phyloP scores from a whole-genome alignment of 2,329 filamentous ascomycete genomes.

The Clarireedia monteithiana region DNA sequence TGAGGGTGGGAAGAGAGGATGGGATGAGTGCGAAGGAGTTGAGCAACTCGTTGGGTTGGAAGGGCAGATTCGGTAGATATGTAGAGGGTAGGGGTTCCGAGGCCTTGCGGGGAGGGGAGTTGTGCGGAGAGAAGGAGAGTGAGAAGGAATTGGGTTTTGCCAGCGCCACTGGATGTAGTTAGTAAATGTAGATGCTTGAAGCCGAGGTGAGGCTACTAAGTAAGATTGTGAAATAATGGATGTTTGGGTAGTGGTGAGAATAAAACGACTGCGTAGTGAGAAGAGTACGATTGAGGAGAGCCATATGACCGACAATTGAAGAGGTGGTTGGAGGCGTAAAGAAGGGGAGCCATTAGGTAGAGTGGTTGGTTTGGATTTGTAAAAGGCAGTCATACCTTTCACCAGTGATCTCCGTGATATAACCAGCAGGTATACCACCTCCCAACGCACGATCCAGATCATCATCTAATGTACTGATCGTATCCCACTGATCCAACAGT shows the following conservation, averaged over 20 bases:
- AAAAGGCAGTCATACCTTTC: conserved; percentile 54
- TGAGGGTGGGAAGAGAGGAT: conserved; percentile 53
- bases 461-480: conserved; percentile 75
- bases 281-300: neutral
- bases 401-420: conserved; percentile 82
- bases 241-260: neutral
- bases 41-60: conserved; percentile 70
- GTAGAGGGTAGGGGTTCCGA: conserved; percentile 67
- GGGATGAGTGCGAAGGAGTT: conserved; percentile 66
- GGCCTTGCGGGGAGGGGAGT: conserved; percentile 64
- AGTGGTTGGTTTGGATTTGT: neutral
- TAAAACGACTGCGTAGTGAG: neutral
- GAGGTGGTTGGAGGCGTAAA: no score
- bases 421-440: conserved; percentile 74
- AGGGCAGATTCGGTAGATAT: conserved; percentile 88
- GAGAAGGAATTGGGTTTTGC: conserved; percentile 91
- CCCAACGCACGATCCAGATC: conserved; percentile 62
- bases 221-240: no score
- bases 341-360: no score
- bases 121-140: conserved; percentile 78
- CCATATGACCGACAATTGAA: no score
- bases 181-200: conserved; percentile 1
- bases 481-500: conserved; percentile 38
- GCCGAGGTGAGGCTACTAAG: no score
- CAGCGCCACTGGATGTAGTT: conserved; percentile 55